These are phyloP conservation scores for Aspergillus olivimuriae DNA, from an alignment of 495 filamentous ascomycete genomes.

Conservation along the genomic window DNA sequence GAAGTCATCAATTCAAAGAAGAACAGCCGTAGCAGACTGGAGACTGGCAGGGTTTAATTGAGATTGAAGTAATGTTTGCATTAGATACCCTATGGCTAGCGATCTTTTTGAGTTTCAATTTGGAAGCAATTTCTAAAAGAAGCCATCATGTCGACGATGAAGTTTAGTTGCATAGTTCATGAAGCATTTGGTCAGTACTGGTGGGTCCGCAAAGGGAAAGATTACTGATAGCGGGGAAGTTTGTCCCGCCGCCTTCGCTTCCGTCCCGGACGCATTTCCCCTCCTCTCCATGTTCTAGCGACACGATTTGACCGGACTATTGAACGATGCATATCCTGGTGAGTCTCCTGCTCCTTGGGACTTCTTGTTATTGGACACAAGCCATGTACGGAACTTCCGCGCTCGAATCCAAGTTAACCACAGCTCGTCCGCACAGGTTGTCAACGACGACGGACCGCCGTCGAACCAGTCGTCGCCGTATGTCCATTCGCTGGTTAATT, in stretches of 20 bases:
- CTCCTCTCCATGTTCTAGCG: conserved; percentile 12
- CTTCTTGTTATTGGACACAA: background rate
- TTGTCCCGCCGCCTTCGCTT: conserved; percentile 4
- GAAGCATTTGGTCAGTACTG: too few species aligned
- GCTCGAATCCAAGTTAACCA: background rate
- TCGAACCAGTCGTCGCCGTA: conserved; percentile 88
- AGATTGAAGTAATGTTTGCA: background rate
- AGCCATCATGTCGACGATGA: too few species aligned
- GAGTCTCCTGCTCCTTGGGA: conserved; percentile 7
- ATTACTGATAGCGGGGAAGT: too few species aligned
- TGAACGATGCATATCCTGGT: conserved; percentile 47
- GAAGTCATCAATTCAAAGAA: conserved; percentile 23
- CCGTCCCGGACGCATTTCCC: conserved; percentile 15
- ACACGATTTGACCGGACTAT: too few species aligned
- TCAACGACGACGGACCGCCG: conserved; percentile 95
- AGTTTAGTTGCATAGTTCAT: too few species aligned
- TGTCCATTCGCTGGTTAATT: conserved; percentile 74
- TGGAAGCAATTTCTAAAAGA: too few species aligned
- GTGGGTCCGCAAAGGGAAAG: too few species aligned
- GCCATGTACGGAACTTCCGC: background rate
- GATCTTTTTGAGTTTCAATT: too few species aligned
- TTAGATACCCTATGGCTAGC: background rate
- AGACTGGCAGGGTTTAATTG: conserved; percentile 1
- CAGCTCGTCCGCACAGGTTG: conserved; percentile 52
- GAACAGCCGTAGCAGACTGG: conserved; percentile 15